Evolutionary conservation across 495 filamentous ascomycete species (phyloP), one percentile per base, ranked within the genome.

Genomic region (Friedmanniomyces endolithicus): DNA sequence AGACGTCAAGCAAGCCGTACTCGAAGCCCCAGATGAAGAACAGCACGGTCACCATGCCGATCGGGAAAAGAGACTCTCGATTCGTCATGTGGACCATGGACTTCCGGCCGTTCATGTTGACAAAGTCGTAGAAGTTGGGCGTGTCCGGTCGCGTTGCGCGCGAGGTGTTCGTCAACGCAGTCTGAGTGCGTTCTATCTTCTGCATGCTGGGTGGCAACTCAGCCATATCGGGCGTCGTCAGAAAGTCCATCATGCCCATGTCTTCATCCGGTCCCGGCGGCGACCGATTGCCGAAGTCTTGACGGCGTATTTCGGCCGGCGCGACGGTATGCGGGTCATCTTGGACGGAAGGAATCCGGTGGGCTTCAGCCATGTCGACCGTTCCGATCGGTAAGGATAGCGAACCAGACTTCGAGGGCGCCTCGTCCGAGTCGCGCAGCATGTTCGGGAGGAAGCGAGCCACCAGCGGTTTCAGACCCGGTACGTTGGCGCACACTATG

Each of bases 401-500:
- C n/a, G 55, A 55, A 11, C 47, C 54, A 9, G 27, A n/a, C 43
- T 50, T 59, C 20, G 45, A 57, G 4, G 55, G 34, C 11, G 40
- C 37, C 17, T 73, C 72, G 16, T 70, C 67, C 14, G 68, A 67
- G 56, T 77, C 74, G 23, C 74, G 74, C 33, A 92, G 74, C 71
- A 92, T 74, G 41, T 78, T 74, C 4, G 90, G 90, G 22, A 90
- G 66, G 46, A 92, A 77, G 11, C 79, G 78, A 41, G 86, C 78
- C 52, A 88, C 80, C 17, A 96, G 74, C 14, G 90, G 90, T 63
- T 95, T 96, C 58, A 95, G 71, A 19, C 85, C 90, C 14, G 89
- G 90, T 25, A 94, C 83, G 61, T 88, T 95, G 46, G 81, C 89
- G 55, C 86, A 92, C 40, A 90, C 84, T 52, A 95, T 86, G 8